These are phyloP conservation scores for Pythium dissimile DNA, from an alignment of 352 stramenopile species.

Conservation along the genomic window DNA sequence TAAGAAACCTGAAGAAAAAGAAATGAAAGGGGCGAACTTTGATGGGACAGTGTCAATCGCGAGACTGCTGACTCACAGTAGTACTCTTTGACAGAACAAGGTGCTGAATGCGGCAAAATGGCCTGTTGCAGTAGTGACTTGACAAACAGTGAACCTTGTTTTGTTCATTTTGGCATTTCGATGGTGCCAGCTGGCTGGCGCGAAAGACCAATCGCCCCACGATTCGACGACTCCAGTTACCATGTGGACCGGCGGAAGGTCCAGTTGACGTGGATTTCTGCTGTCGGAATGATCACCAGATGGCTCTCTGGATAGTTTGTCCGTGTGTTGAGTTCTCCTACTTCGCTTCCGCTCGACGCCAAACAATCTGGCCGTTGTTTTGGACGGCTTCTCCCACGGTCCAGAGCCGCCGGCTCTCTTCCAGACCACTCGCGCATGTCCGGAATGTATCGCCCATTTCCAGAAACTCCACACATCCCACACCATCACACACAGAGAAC, in stretches of 20 bases:
- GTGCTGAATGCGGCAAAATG: too few species aligned
- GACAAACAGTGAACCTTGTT: not conserved
- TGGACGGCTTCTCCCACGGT: conserved; percentile 1
- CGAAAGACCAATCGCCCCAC: not conserved
- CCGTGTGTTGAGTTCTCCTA: not conserved
- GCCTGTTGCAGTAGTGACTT: too few species aligned
- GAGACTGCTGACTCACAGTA: too few species aligned
- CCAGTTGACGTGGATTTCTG: too few species aligned
- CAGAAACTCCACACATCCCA: too few species aligned
- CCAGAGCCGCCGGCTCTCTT: not conserved
- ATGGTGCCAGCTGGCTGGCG: not conserved
- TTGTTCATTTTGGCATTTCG: not conserved
- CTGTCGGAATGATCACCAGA: not conserved
- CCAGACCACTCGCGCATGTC: not conserved
- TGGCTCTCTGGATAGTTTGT: conserved; percentile 2
- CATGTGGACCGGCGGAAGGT: conserved; percentile 6
- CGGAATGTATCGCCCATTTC: not conserved
- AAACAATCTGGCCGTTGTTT: too few species aligned
- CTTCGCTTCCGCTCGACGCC: too few species aligned
- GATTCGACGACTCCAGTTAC: not conserved
- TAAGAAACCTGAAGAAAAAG: too few species aligned
- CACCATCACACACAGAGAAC: too few species aligned
- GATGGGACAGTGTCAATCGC: too few species aligned
- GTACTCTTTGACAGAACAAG: too few species aligned
- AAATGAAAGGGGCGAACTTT: too few species aligned